phyloP scores from a whole-genome alignment of 1,284 basidiomycete genomes.

The Tausonia pullulans region DNA sequence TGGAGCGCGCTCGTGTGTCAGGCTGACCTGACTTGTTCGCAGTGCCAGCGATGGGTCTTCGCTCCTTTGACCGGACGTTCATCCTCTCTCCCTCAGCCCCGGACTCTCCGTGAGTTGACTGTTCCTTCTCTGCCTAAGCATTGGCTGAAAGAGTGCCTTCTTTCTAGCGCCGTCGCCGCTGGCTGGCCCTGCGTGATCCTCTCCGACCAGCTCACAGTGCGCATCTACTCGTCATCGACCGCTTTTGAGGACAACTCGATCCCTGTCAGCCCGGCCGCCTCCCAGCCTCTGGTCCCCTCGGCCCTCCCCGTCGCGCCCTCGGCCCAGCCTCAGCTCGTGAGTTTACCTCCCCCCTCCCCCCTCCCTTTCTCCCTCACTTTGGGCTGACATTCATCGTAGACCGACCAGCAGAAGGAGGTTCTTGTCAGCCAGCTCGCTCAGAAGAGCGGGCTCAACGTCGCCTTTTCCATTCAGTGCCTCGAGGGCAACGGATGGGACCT shows the following conservation, averaged over 20 bases:
- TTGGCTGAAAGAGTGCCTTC: slow-evolving; percentile 42
- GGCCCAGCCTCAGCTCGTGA: not conserved
- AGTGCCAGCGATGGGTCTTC: slow-evolving; percentile 48
- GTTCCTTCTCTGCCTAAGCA: not conserved
- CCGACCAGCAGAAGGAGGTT: slow-evolving; percentile 52
- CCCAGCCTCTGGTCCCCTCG: not conserved
- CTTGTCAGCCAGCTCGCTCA: slow-evolving; percentile 52
- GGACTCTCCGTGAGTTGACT: slow-evolving; percentile 57
- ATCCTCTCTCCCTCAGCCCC: slow-evolving; percentile 68
- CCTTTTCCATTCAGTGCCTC: slow-evolving; percentile 68
- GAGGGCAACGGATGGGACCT: slow-evolving; percentile 69
- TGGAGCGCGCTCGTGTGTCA: slow-evolving; percentile 32
- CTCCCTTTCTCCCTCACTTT: not conserved
- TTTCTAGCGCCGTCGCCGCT: slow-evolving; percentile 40
- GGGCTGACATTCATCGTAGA: not conserved
- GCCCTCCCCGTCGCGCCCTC: not conserved
- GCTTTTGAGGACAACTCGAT: slow-evolving; percentile 41
- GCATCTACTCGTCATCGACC: slow-evolving; percentile 67
- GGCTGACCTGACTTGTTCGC: not conserved
- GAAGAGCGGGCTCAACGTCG: slow-evolving; percentile 60
- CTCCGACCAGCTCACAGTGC: slow-evolving; percentile 75
- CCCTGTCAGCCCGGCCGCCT: slow-evolving; percentile 10
- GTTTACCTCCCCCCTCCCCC: not conserved
- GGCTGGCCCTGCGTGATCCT: slow-evolving; percentile 87
- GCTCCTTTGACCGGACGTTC: slow-evolving; percentile 90